Percentiles rank a stretch among this genome's conserved stretches.
Evolutionary conservation across 306 rosid genomes (phyloP).

Genomic region (Rosa lucieae): DNA sequence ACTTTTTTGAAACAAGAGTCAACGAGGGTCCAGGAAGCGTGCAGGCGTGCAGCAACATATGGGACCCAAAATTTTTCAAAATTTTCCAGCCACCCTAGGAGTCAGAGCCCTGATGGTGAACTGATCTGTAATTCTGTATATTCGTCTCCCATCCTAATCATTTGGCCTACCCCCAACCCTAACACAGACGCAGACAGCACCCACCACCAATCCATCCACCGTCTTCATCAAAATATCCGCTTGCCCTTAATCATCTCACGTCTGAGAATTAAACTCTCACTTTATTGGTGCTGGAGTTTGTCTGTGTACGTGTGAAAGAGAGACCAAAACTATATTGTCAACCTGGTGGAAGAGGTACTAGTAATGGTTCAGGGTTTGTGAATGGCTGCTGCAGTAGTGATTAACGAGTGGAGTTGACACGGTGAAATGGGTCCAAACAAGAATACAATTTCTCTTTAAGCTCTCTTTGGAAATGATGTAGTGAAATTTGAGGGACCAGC

Average conservation of each 20-base stretch:
- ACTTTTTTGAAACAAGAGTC: slow-evolving; percentile 25
- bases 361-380: background rate
- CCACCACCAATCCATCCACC: slow-evolving; percentile 11
- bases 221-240: slow-evolving; percentile 2
- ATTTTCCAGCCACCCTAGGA: slow-evolving; percentile 37
- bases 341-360: background rate
- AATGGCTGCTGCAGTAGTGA: background rate
- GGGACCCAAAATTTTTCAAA: slow-evolving; percentile 39
- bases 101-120: slow-evolving; percentile 92
- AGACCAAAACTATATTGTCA: slow-evolving; percentile 7
- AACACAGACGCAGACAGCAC: slow-evolving; percentile 1
- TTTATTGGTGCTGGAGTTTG: background rate
- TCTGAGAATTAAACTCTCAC: background rate
- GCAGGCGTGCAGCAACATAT: slow-evolving; percentile 78
- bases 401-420: background rate
- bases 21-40: slow-evolving; percentile 70
- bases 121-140: slow-evolving; percentile 7
- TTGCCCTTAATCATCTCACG: background rate
- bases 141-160: slow-evolving; percentile 40
- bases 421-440: background rate
- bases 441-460: background rate
- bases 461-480: background rate
- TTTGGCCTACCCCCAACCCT: slow-evolving; percentile 26
- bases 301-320: background rate
- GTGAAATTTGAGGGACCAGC: background rate